Percentiles rank a stretch among this genome's conserved stretches.
Evolutionary conservation across 129 eudicot genomes (phyloP).

Genomic region (Chrysanthemum seticuspe): DNA sequence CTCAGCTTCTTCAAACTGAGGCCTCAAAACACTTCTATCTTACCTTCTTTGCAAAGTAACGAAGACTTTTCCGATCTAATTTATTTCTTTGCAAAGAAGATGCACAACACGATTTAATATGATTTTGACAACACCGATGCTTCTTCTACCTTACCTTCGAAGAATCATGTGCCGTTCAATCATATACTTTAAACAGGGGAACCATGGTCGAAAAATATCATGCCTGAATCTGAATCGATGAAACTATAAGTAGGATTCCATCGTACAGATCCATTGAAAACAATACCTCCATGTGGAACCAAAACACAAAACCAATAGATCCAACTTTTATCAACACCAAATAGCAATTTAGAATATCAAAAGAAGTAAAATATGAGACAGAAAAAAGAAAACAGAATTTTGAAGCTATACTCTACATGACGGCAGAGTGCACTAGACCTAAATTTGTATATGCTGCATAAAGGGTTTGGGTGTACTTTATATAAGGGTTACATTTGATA

Average conservation of each 20-base stretch:
- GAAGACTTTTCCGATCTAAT: too few relatives aligned
- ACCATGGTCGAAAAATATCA: not conserved
- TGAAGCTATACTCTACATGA: not conserved
- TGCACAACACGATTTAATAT: too few relatives aligned
- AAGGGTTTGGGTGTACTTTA: too few relatives aligned
- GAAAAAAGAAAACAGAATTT: not conserved
- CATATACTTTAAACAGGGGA: slow-evolving; percentile 22
- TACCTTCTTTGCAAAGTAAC: too few relatives aligned
- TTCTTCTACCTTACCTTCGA: slow-evolving; percentile 23
- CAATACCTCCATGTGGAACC: not conserved
- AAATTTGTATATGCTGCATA: too few relatives aligned
- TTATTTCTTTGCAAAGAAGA: not conserved
- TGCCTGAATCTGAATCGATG: not conserved
- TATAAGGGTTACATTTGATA: too few relatives aligned
- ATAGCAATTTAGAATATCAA: too few relatives aligned
- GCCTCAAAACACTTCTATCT: too few relatives aligned
- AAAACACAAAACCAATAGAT: not conserved
- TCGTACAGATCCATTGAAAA: not conserved
- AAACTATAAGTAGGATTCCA: not conserved
- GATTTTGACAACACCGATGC: not conserved
- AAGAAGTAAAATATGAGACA: not conserved
- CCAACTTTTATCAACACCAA: not conserved
- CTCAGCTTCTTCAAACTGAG: too few relatives aligned
- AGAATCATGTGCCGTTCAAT: too few relatives aligned
- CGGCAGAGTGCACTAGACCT: not conserved